Conservation (phyloP, 192 early-diverging fungal genomes). For the Coemansia sp. region DNA sequence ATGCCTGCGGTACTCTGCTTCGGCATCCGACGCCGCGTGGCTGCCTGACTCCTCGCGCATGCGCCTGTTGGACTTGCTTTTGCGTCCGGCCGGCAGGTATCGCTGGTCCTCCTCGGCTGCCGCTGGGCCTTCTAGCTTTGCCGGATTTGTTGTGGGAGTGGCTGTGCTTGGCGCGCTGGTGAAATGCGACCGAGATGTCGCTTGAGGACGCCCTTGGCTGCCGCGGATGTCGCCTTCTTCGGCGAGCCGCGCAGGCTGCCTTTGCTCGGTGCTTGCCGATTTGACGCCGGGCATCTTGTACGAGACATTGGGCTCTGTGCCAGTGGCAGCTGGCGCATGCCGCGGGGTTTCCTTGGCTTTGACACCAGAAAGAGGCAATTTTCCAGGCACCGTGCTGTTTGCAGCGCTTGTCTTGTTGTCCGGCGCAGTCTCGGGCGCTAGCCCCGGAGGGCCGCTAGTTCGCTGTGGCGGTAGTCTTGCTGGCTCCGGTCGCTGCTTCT, state of each 20-base stretch:
- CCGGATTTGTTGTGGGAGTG: not conserved
- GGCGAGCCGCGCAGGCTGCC: not conserved
- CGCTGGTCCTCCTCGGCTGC: not conserved
- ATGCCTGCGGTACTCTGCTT: constrained; percentile 16
- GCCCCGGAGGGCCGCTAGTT: not conserved
- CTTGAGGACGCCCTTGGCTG: not conserved
- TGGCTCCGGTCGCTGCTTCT: constrained; percentile 13
- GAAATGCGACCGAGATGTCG: not conserved
- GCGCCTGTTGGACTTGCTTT: not conserved
- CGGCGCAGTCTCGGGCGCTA: not conserved
- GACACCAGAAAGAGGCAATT: constrained; percentile 4
- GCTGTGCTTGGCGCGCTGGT: constrained; percentile 17
- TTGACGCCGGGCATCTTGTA: too few species aligned
- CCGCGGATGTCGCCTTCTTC: not conserved
- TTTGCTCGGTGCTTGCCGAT: not conserved
- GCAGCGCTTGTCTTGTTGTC: not conserved
- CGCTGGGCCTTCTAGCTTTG: constrained; percentile 2
- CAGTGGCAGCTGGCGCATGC: not conserved
- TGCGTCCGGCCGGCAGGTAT: not conserved
- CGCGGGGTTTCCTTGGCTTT: not conserved
- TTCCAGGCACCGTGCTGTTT: not conserved
- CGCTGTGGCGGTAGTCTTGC: not conserved
- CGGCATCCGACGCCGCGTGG: constrained; percentile 15
- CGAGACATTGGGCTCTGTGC: not conserved
- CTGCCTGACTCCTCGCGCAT: constrained; percentile 3